Conservation (phyloP, 2,329 filamentous ascomycete genomes). For the Penicillium oxalicum region DNA sequence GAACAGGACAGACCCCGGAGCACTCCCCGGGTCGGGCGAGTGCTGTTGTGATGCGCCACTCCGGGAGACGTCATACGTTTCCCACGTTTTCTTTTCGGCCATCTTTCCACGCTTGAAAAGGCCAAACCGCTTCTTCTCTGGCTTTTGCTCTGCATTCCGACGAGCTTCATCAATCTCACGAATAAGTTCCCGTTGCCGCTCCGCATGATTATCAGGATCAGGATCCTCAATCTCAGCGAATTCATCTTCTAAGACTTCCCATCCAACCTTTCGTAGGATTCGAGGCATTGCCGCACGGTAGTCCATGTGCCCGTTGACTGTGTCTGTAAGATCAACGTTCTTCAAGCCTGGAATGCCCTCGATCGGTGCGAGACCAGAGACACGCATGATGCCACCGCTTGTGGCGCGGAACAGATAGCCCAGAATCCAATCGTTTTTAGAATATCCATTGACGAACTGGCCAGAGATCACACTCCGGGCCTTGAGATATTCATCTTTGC, state of each 20-base stretch:
- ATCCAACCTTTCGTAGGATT: slow-evolving; percentile 79
- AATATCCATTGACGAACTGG: slow-evolving; percentile 92
- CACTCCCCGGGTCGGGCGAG: slow-evolving; percentile 23
- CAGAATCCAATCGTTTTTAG: slow-evolving; percentile 93
- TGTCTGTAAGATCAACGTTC: slow-evolving; percentile 79
- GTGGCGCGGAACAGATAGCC: slow-evolving; percentile 94
- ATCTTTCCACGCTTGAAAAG: slow-evolving; percentile 74
- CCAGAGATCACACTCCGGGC: slow-evolving; percentile 80
- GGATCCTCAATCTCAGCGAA: slow-evolving; percentile 96
- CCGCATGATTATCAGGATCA: slow-evolving; percentile 84
- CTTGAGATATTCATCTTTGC: slow-evolving; percentile 79
- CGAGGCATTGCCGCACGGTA: slow-evolving; percentile 90
- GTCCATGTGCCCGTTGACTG: slow-evolving; percentile 90
- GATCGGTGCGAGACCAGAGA: slow-evolving; percentile 76
- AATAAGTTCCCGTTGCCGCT: slow-evolving; percentile 86
- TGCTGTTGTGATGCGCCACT: slow-evolving; percentile 22
- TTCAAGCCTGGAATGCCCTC: slow-evolving; percentile 74
- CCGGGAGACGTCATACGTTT: slow-evolving; percentile 72
- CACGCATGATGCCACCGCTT: slow-evolving; percentile 78
- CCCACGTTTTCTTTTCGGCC: slow-evolving; percentile 80
- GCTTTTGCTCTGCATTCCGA: slow-evolving; percentile 75
- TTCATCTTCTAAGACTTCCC: slow-evolving; percentile 86
- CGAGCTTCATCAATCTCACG: slow-evolving; percentile 94
- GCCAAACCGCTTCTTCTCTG: slow-evolving; percentile 64
- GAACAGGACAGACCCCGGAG: slow-evolving; percentile 63